phyloP scores from a whole-genome alignment of 768 basidiomycete genomes.

The Lentinula aciculospora region DNA sequence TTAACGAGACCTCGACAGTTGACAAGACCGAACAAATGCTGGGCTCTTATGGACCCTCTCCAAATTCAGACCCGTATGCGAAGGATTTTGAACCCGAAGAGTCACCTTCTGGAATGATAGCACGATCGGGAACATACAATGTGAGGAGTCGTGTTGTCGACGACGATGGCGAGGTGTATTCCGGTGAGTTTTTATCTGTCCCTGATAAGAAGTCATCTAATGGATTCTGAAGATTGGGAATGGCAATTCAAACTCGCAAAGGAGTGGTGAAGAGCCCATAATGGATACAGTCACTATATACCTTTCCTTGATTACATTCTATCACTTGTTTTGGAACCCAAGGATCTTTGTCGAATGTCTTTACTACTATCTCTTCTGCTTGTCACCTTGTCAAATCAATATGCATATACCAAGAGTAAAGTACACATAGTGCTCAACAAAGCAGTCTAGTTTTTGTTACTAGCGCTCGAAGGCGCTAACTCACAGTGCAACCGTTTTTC shows the following conservation, averaged over 20 bases:
- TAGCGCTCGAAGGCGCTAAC: neutral
- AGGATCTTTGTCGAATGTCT: neutral
- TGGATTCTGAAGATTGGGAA: constrained; percentile 60
- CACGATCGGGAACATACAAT: constrained; percentile 71
- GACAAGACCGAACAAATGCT: constrained; percentile 94
- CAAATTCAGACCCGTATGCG: constrained; percentile 56
- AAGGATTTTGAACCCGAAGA: constrained; percentile 62
- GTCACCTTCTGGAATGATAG: constrained; percentile 72
- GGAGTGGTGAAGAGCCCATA: constrained; percentile 60
- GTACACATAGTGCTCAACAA: neutral
- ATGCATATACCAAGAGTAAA: neutral
- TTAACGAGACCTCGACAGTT: constrained; percentile 38
- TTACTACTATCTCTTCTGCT: neutral
- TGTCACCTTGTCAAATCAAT: neutral
- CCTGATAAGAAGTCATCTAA: neutral
- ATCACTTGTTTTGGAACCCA: neutral
- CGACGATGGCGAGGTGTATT: constrained; percentile 78
- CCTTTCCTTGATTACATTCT: constrained; percentile 8
- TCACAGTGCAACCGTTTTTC: neutral
- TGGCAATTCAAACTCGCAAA: constrained; percentile 92
- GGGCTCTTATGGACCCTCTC: constrained; percentile 81
- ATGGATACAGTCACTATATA: neutral
- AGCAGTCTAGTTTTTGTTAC: neutral
- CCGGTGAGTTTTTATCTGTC: constrained; percentile 42
- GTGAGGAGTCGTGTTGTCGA: constrained; percentile 84